Evolutionary conservation across 108 stramenopile genomes (phyloP), one percentile per base, ranked within the genome.

Genomic region (Asterionellopsis glacialis): DNA sequence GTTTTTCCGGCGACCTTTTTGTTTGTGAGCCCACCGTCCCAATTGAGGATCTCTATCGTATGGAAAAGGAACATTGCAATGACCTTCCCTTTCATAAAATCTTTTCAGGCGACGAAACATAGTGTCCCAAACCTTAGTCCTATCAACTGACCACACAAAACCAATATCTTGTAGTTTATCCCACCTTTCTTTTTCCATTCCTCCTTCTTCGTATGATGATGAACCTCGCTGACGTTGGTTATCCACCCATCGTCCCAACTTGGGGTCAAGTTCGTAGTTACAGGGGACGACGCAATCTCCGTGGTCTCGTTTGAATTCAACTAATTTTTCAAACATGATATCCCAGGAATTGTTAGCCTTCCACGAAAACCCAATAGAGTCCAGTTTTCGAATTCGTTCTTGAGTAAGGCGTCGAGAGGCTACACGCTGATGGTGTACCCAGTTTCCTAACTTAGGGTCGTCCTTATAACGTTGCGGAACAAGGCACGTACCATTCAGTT

Each of bases 21-120:
- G 33, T 33, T 33, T 33, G 33, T 33, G 33, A 33, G 7, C 85
- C 88, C 85, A 90, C 62, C 78, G 82, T 9, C 88, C 88, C 47
- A 90, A 64, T 41, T 77, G 76, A 1, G 73, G 58, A 63, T 90
- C 87, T 13, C 57, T 69, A 12, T 69, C 52, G 65, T 83, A 85
- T 41, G 79, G 75, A 14, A 81, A 81, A 10, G 85, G 88, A 28
- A 90, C 85, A 61, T 90, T 81, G 49, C 85, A 87, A 74, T 90
- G 73, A 12, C 85, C 83, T 18, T 52, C 22, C n/a, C 49, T 14
- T 43, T 75, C 71, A 63, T 65, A 82, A 33, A 33, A 33, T 33
- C 33, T 2, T 33, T 33, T 33, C 5, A 33, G 33, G 7, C 33
- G 33, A 15, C 48, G 53, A 58, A 27, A 19, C 40, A 74, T 22